phyloP scores from a whole-genome alignment of 805 yeast genomes.

The Pichia pseudocactophila region DNA sequence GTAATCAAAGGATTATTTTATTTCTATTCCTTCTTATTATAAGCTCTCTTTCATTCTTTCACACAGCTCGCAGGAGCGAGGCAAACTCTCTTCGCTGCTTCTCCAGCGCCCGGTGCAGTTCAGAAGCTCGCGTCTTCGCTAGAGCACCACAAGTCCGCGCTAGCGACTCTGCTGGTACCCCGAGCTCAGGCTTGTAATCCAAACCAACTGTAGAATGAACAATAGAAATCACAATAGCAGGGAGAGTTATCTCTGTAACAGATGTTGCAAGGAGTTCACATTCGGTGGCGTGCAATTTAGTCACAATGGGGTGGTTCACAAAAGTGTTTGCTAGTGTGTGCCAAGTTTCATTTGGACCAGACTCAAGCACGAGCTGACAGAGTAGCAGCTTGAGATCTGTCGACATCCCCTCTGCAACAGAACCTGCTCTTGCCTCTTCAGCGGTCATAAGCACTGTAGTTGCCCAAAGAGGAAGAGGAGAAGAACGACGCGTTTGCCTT shows the following conservation, averaged over 20 bases:
- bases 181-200: no score
- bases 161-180: no score
- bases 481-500: no score
- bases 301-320: conserved; percentile 21
- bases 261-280: no score
- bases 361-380: conserved; percentile 20
- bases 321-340: conserved; percentile 13
- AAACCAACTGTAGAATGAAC: background rate
- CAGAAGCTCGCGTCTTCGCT: background rate
- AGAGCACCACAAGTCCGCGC: background rate
- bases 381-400: conserved; percentile 25
- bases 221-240: background rate
- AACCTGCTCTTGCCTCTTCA: background rate
- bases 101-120: background rate
- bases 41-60: no score
- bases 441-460: no score
- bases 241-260: background rate
- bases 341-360: conserved; percentile 11
- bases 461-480: no score
- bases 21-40: no score
- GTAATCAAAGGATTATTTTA: no score
- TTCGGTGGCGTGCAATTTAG: conserved; percentile 1
- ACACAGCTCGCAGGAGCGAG: background rate
- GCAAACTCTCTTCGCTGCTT: background rate
- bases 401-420: conserved; percentile 13